Percentiles rank a stretch among this genome's conserved stretches.
phyloP scores from a whole-genome alignment of 129 eudicot genomes.

The Helichrysum umbraculigerum region DNA sequence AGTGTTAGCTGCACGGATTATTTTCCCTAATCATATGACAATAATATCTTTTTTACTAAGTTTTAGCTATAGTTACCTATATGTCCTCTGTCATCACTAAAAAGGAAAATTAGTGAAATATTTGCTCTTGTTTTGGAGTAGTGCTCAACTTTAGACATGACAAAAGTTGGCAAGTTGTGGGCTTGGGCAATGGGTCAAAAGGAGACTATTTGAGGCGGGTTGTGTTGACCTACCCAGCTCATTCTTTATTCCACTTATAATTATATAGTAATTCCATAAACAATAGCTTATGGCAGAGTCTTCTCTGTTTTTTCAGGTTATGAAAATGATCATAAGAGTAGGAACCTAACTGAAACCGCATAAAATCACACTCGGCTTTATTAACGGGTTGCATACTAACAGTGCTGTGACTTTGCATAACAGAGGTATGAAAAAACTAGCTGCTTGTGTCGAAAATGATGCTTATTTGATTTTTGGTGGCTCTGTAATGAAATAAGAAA shows the following conservation, averaged over 20 bases:
- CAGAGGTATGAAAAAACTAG: background rate
- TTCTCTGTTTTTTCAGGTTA: background rate
- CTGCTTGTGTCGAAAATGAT: background rate
- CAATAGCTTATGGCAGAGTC: too few species aligned
- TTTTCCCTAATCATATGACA: too few species aligned
- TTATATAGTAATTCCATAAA: too few species aligned
- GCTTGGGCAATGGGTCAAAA: too few species aligned
- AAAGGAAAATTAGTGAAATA: background rate
- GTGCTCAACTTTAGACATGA: too few species aligned
- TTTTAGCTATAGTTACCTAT: background rate
- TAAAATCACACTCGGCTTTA: background rate
- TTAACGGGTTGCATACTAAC: background rate
- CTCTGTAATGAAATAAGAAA: background rate
- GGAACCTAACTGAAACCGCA: background rate
- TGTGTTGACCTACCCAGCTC: too few species aligned
- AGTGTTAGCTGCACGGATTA: too few species aligned
- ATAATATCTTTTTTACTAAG: background rate
- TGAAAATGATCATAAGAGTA: background rate
- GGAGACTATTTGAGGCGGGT: too few species aligned
- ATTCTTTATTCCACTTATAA: too few species aligned
- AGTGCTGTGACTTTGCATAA: background rate
- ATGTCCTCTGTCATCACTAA: background rate
- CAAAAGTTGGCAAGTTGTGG: too few species aligned
- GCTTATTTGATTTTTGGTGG: background rate
- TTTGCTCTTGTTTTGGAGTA: background rate